Evolutionary conservation across 2,329 filamentous ascomycete genomes (phyloP).

Genomic region (Furcasterigmium sp.): DNA sequence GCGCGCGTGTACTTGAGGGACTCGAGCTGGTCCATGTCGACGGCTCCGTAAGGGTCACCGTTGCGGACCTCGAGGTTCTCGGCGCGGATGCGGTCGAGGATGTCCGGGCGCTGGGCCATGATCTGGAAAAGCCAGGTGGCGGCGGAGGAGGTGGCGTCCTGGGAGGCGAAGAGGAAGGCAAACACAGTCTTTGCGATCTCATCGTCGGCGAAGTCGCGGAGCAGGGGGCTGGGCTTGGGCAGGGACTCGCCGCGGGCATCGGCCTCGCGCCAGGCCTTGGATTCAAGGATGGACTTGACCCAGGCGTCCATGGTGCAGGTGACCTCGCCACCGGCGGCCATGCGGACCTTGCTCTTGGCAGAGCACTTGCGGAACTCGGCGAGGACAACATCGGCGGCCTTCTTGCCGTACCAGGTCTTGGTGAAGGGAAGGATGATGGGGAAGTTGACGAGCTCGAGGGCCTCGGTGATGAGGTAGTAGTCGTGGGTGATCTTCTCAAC

Average conservation of each 20-base stretch:
- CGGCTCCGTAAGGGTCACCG: slow-evolving; percentile 63
- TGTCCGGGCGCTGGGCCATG: slow-evolving; percentile 87
- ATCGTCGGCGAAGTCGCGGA: slow-evolving; percentile 83
- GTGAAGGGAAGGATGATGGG: slow-evolving; percentile 93
- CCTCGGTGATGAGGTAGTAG: slow-evolving; percentile 94
- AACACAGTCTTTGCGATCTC: slow-evolving; percentile 93
- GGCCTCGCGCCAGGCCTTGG: slow-evolving; percentile 73
- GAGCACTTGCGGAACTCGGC: slow-evolving; percentile 86
- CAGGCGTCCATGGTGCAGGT: slow-evolving; percentile 95
- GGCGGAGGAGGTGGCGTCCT: slow-evolving; percentile 93
- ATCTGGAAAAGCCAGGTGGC: slow-evolving; percentile 94
- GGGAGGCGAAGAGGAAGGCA: slow-evolving; percentile 94
- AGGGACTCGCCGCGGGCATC: slow-evolving; percentile 67
- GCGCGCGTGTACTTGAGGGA: slow-evolving; percentile 85
- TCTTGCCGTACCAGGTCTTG: slow-evolving; percentile 96
- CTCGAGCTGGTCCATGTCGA: slow-evolving; percentile 84
- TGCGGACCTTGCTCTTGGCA: slow-evolving; percentile 86
- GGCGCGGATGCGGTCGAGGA: slow-evolving; percentile 83
- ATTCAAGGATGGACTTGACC: slow-evolving; percentile 84
- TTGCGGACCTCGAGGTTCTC: slow-evolving; percentile 78
- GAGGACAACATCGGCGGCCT: slow-evolving; percentile 87
- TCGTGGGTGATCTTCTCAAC: slow-evolving; percentile 94
- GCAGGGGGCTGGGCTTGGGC: slow-evolving; percentile 75
- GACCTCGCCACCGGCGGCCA: slow-evolving; percentile 80
- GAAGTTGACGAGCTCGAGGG: slow-evolving; percentile 96